A percentile compares a stretch with the other conserved stretches of the same genome.
phyloP scores from a whole-genome alignment of 2,329 filamentous ascomycete species.

The Shiraia sp. region DNA sequence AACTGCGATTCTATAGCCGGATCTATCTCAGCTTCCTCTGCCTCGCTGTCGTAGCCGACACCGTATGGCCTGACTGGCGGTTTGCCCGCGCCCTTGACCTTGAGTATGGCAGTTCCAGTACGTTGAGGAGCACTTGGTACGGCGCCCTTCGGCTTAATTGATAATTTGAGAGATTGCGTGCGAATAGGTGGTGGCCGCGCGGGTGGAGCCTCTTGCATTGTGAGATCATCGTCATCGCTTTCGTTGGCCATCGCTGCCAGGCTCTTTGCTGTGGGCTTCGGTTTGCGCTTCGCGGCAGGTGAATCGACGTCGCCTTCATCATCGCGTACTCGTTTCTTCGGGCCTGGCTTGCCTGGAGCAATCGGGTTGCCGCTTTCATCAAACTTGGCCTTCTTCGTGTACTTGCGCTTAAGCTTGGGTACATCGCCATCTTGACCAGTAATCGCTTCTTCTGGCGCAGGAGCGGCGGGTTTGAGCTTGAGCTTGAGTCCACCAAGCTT shows the following conservation, averaged over 20 bases:
- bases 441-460: conserved; percentile 24
- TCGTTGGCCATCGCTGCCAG: conserved; percentile 24
- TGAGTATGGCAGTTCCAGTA: conserved; percentile 31
- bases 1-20: conserved; percentile 90
- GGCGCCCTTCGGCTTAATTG: conserved; percentile 37
- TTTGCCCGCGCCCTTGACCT: conserved; percentile 41
- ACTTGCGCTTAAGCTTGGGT: conserved; percentile 48
- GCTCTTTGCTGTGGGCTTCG: conserved; percentile 40
- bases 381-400: conserved; percentile 46
- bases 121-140: conserved; percentile 14
- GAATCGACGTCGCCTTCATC: conserved; percentile 35
- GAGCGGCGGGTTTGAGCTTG: conserved; percentile 33
- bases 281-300: conserved; percentile 38
- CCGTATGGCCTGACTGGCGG: conserved; percentile 63
- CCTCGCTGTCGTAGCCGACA: conserved; percentile 95
- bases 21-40: conserved; percentile 85
- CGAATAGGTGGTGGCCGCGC: conserved; percentile 17
- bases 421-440: conserved; percentile 38
- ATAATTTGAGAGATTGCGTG: conserved; percentile 35
- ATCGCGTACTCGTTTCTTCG: conserved; percentile 44
- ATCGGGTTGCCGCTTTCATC: conserved; percentile 35
- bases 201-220: conserved; percentile 7
- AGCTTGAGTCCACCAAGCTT: conserved; percentile 31
- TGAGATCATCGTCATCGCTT: conserved; percentile 31
- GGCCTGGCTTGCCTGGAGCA: conserved; percentile 27